Evolutionary conservation across 2,329 filamentous ascomycete genomes (phyloP).

Genomic region (Arthrobotrys musiformis): DNA sequence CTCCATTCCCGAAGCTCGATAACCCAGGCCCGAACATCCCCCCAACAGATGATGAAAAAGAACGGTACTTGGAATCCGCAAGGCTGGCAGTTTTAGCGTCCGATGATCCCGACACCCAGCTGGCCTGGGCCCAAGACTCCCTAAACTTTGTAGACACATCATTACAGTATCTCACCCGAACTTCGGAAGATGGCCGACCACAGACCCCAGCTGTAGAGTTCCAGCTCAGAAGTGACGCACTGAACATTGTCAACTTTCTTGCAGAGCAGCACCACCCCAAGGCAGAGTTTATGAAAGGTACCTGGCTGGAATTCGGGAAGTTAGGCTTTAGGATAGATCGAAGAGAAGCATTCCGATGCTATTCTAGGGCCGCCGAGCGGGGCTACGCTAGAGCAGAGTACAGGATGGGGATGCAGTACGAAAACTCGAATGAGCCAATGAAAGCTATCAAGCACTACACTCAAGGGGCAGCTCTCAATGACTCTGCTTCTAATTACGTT

Average conservation of each 20-base stretch:
- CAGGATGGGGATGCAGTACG: constrained; percentile 97
- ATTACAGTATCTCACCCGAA: constrained; percentile 77
- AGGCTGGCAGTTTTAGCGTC: constrained; percentile 86
- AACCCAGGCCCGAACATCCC: constrained; percentile 86
- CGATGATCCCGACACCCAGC: constrained; percentile 94
- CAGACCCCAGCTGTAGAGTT: constrained; percentile 88
- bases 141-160: constrained; percentile 88
- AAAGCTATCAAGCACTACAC: constrained; percentile 94
- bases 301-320: constrained; percentile 98
- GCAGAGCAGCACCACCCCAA: constrained; percentile 92
- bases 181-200: constrained; percentile 72
- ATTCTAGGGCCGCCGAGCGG: constrained; percentile 83
- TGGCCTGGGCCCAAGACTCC: constrained; percentile 95
- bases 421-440: constrained; percentile 89
- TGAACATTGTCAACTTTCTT: constrained; percentile 90
- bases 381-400: constrained; percentile 92
- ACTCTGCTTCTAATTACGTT: constrained; percentile 84
- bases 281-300: constrained; percentile 91
- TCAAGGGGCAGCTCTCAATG: constrained; percentile 78
- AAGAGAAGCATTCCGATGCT: constrained; percentile 90
- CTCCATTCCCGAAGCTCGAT: constrained; percentile 86
- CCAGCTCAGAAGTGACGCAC: constrained; percentile 84
- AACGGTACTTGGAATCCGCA: constrained; percentile 85
- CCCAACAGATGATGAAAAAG: constrained; percentile 92
- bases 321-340: constrained; percentile 91